These are phyloP conservation scores for Panicum miliaceum DNA, from an alignment of 176 grass and related monocot genomes.

Conservation along the genomic window DNA sequence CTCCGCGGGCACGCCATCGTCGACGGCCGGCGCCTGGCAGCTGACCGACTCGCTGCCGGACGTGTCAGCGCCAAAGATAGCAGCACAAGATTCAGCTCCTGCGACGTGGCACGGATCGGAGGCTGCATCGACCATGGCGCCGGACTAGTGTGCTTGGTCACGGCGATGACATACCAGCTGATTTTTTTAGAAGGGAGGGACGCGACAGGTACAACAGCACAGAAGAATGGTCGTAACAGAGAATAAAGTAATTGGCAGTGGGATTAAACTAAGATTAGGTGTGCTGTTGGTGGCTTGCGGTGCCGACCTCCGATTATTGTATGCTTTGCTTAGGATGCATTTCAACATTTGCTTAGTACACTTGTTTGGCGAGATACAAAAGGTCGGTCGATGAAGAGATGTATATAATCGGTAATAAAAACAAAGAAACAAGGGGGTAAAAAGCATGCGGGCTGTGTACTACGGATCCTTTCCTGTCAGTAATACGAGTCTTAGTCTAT, in stretches of 20 bases:
- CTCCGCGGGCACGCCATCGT: constrained; percentile 5
- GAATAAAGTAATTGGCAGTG: neutral
- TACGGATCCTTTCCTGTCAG: too few relatives aligned
- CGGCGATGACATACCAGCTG: neutral
- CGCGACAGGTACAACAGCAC: constrained; percentile 7
- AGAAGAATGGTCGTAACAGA: neutral
- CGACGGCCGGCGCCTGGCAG: constrained; percentile 33
- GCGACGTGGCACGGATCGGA: constrained; percentile 28
- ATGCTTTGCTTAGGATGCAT: neutral
- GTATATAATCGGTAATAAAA: neutral
- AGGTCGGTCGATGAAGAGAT: neutral
- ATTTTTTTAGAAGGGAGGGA: neutral
- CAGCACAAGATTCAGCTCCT: neutral
- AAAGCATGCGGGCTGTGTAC: too few relatives aligned
- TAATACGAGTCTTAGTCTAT: too few relatives aligned
- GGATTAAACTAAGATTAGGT: constrained; percentile 8
- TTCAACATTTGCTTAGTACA: neutral
- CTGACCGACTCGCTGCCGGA: constrained; percentile 36
- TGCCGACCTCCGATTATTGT: constrained; percentile 9
- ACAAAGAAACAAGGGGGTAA: neutral
- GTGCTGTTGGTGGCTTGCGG: neutral
- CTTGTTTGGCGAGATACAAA: neutral
- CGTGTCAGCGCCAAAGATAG: constrained; percentile 59
- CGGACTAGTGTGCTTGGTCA: constrained; percentile 6
- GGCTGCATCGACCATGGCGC: neutral